A percentile compares a stretch with the other conserved stretches of the same genome.
phyloP scores from a whole-genome alignment of 2,329 filamentous ascomycete genomes.

The Exutisphaerella laricina region DNA sequence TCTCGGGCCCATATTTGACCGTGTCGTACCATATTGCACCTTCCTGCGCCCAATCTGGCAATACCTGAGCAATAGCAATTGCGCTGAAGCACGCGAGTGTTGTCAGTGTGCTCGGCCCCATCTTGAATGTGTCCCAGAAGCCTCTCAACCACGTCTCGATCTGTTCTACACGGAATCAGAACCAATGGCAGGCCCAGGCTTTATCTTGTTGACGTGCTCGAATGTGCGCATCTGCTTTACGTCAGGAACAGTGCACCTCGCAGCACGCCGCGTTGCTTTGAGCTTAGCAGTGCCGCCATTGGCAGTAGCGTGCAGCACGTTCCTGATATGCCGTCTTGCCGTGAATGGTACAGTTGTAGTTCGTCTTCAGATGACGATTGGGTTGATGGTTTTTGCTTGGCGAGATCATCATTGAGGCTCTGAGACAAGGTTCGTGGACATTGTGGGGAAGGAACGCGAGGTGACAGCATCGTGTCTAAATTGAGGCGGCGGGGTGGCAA shows the following conservation, averaged over 20 bases:
- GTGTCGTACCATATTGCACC: conserved; percentile 26
- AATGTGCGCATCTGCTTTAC: background rate
- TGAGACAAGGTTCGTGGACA: background rate
- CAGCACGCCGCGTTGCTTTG: background rate
- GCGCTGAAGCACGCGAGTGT: conserved; percentile 1
- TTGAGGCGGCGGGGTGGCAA: too few relatives aligned
- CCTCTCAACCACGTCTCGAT: too few relatives aligned
- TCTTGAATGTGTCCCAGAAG: background rate
- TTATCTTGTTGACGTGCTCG: conserved; percentile 5
- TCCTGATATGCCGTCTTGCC: conserved; percentile 2
- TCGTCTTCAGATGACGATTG: background rate
- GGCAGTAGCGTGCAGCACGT: background rate
- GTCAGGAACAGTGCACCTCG: conserved; percentile 4
- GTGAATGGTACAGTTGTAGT: background rate
- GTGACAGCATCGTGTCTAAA: background rate
- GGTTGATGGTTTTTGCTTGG: background rate
- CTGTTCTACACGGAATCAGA: too few relatives aligned
- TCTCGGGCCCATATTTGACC: conserved; percentile 36
- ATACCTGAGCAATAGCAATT: conserved; percentile 1
- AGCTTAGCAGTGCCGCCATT: background rate
- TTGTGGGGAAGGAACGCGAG: background rate
- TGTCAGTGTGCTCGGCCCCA: background rate
- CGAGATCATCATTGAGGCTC: background rate
- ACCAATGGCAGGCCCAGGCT: background rate
- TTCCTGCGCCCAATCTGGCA: conserved; percentile 4